Evolutionary conservation across 768 basidiomycete species (phyloP), one percentile per base, ranked within the genome.

Genomic region (Coprinopsis cinerea): DNA sequence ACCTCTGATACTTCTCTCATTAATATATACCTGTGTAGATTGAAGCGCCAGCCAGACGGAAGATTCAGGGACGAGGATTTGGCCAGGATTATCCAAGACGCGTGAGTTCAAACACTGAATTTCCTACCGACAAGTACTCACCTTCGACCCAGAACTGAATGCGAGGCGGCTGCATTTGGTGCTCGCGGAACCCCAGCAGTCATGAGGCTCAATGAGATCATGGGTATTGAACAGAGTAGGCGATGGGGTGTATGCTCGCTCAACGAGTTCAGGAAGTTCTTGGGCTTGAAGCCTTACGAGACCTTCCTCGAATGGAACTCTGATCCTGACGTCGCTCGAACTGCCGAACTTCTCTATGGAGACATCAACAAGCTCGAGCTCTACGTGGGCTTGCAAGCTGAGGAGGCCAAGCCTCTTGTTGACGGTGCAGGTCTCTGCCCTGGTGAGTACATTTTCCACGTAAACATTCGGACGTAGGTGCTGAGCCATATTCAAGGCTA

Each of bases 391-490:
- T 70, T 91, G 20, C 84, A 88, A 56, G 88, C 87, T 0, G 88
- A 90, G 59, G 80, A 85, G 53, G 68, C 82, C 1, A 92, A 91
- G 60, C 83, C 80, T 11, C 68, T 88, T 30, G 74, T 83, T 18
- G 81, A 82, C 0, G 90, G 90, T 44, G 86, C 90, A 47, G 90
- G 90, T 48, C 76, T 92, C 47, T 92, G 90, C 67, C 89, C 90
- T 53, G 83, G 88, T 82, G 57, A 45, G 68, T 53, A 23, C 30
- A 10, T 48, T 10, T 22, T 10, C 17, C 26, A 36, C 39, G 13
- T 39, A 13, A 44, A 2, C 14, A 5, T 32, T 6, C 15, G 0
- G 13, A 24, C 14, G 23, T 23, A 34, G n/a, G 27, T 17, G 5
- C 17, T 35, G 44, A 35, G 28, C 23, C 44, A 9, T 14, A 52